Conservation (phyloP, 1,284 basidiomycete genomes). For the Leccinum pachyderme region DNA sequence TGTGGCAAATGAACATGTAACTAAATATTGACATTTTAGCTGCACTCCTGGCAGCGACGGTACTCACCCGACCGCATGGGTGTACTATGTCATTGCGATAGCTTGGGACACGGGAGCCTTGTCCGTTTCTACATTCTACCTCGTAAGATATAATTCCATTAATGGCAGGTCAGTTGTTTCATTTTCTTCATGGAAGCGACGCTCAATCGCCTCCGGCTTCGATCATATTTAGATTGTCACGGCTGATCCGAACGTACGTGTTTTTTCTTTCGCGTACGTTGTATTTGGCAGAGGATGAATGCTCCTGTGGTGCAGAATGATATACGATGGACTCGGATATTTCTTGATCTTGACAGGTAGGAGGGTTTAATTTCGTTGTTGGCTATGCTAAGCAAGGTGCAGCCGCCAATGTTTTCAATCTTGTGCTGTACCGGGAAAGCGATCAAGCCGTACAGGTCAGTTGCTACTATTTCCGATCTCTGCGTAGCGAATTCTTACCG, state of each 20-base stretch:
- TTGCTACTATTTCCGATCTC: conserved; percentile 10
- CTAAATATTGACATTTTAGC: conserved; percentile 19
- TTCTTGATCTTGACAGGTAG: conserved; percentile 34
- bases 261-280: neutral
- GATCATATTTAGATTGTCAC: conserved; percentile 21
- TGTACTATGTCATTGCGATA: conserved; percentile 42
- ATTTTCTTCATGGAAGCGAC: neutral
- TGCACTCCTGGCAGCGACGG: conserved; percentile 36
- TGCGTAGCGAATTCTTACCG: conserved; percentile 1
- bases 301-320: conserved; percentile 23
- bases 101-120: conserved; percentile 39
- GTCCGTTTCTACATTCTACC: conserved; percentile 35
- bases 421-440: conserved; percentile 26
- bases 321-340: conserved; percentile 36
- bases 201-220: conserved; percentile 9
- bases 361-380: neutral
- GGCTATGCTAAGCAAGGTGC: conserved; percentile 3
- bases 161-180: conserved; percentile 26
- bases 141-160: conserved; percentile 29
- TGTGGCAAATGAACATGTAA: neutral
- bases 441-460: conserved; percentile 25
- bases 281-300: conserved; percentile 5
- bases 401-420: conserved; percentile 30
- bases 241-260: conserved; percentile 32
- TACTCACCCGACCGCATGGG: conserved; percentile 34